These are phyloP conservation scores for Rhodosorus marinus DNA, from an alignment of 23 red algal species.

Conservation along the genomic window DNA sequence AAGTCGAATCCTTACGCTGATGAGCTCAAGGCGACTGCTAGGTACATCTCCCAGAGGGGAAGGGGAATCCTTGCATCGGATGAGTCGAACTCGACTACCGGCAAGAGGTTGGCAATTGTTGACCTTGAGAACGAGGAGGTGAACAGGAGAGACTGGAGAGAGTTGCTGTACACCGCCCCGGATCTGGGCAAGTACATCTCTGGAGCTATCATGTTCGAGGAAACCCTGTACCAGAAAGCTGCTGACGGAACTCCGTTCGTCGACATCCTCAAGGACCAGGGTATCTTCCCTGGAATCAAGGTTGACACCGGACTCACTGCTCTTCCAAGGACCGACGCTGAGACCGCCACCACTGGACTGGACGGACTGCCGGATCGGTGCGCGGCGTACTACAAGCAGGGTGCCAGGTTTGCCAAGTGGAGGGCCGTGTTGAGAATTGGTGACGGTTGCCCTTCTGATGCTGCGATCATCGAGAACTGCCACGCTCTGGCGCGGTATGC, in stretches of 20 bases:
- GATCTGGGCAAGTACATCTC: conserved; percentile 40
- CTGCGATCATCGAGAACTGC: conserved; percentile 43
- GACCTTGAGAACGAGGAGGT: conserved; percentile 80
- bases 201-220: conserved; percentile 69
- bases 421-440: not conserved
- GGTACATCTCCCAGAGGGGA: conserved; percentile 44
- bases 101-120: conserved; percentile 70
- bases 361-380: conserved; percentile 15
- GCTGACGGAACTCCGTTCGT: conserved; percentile 14
- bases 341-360: conserved; percentile 16
- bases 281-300: conserved; percentile 69
- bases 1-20: conserved; percentile 35
- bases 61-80: conserved; percentile 78
- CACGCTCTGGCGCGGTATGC: conserved; percentile 52
- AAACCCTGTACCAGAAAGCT: conserved; percentile 57
- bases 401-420: conserved; percentile 10
- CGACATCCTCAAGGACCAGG: conserved; percentile 11
- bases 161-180: conserved; percentile 66
- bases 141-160: conserved; percentile 61
- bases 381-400: conserved; percentile 14
- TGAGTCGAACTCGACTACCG: conserved; percentile 83
- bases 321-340: conserved; percentile 13
- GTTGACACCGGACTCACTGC: conserved; percentile 32
- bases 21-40: conserved; percentile 52
- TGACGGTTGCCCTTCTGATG: conserved; percentile 23